Evolutionary conservation across 345 rosid species (phyloP), one percentile per base, ranked within the genome.

Genomic region (Melaleuca quinquenervia): DNA sequence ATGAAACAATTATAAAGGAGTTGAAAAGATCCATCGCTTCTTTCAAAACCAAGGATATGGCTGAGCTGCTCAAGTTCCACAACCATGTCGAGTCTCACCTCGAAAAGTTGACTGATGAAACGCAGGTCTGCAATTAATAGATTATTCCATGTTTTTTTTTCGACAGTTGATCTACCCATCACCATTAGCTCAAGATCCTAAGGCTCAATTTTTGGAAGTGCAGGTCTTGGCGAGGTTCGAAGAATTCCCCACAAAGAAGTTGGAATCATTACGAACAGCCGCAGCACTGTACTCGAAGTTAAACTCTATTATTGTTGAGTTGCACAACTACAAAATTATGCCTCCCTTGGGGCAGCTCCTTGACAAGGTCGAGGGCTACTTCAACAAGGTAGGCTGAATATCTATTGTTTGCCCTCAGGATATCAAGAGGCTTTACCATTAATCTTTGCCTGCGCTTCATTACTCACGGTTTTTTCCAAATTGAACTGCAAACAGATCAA

Each of bases 191-290:
- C 51, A 49, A 44, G 64, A 27, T 70, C 24, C 60, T 18, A 44
- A 36, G 18, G 26, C 7, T 82, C 24, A 29, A 41, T 62, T 14
- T 45, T 36, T 50, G 54, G 50, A 4, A n/a, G 24, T 24, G 53
- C 91, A 97, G 98, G 99, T 97, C 75, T 93, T 97, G 60, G 93
- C 96, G 12, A 91, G 96, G 84, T 95, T 97, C 60, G 99, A 97
- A 92, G 99, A 94, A 29, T 94, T 97, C 84, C 99, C 99, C 1
- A 90, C 85, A n/a, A 95, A 93, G 92, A 97, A 96, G 88, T 89
- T 97, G 83, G 99, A 97, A 92, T 90, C 98, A 45, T 51, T 96
- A 56, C 91, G 99, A 88, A 93, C 92, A 83, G 94, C 98, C 7
- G 89, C 93, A 64, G 95, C 95, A 32, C 90, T 97, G 51, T 90